These are phyloP conservation scores for Panaeolus papilionaceus DNA, from an alignment of 768 basidiomycete species.

Conservation along the genomic window DNA sequence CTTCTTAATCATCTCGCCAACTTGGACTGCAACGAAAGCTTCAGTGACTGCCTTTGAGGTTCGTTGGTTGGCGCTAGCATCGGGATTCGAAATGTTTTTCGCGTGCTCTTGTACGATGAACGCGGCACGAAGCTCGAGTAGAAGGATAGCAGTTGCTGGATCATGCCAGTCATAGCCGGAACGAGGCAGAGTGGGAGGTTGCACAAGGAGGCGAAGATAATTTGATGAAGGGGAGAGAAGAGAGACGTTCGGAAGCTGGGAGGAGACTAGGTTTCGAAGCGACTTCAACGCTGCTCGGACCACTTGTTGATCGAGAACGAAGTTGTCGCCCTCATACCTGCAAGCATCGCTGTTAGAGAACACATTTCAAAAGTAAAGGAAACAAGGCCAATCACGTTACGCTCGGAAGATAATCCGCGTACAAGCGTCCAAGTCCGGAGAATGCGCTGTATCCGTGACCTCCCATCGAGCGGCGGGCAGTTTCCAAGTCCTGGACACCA, in stretches of 20 bases:
- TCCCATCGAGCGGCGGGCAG: slow-evolving; percentile 72
- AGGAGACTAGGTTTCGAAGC: slow-evolving; percentile 42
- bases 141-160: slow-evolving; percentile 44
- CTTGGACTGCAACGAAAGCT: slow-evolving; percentile 66
- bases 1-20: slow-evolving; percentile 52
- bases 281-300: slow-evolving; percentile 75
- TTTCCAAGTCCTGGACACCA: slow-evolving; percentile 65
- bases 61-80: slow-evolving; percentile 62
- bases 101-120: slow-evolving; percentile 56
- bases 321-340: slow-evolving; percentile 84
- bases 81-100: slow-evolving; percentile 42
- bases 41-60: slow-evolving; percentile 71
- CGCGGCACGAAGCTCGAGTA: slow-evolving; percentile 74
- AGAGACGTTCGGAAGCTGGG: slow-evolving; percentile 30
- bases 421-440: slow-evolving; percentile 67
- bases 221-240: slow-evolving; percentile 53
- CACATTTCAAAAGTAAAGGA: not conserved
- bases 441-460: slow-evolving; percentile 80
- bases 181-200: slow-evolving; percentile 27
- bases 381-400: slow-evolving; percentile 56
- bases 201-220: slow-evolving; percentile 62
- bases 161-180: slow-evolving; percentile 39
- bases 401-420: slow-evolving; percentile 69
- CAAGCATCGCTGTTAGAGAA: slow-evolving; percentile 13
- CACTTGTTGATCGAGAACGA: slow-evolving; percentile 76